Evolutionary conservation across 2,329 filamentous ascomycete species (phyloP), one percentile per base, ranked within the genome.

Genomic region (Fusarium sp.): DNA sequence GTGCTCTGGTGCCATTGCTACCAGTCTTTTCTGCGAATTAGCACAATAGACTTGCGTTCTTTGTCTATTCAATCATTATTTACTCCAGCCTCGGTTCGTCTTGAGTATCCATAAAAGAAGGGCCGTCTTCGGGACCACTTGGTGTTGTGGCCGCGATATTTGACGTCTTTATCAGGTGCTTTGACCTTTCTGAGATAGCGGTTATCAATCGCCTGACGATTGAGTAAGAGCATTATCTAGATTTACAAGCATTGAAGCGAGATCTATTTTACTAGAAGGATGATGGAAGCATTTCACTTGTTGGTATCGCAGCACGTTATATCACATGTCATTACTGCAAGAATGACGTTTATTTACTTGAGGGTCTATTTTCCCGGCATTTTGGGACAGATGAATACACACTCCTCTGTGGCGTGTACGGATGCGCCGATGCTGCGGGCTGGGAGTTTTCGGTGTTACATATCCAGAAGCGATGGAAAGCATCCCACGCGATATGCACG

Each of bases 11-110:
- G 37, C 59, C 60, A 33, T 56, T 60, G 38, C 47, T n/a, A 49
- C 44, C 46, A 60, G 61, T 67, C 64, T 67, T 58, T 67, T 67
- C 63, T 67, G 60, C 65, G 38, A 52, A 50, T 25, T 16, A 40
- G 70, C 61, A 71, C 42, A 73, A 73, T 71, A 73, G 70, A 73
- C 47, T 67, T 68, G 54, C 33, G 49, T 53, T 71, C 37, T 67
- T 58, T 62, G 58, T 53, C 52, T 38, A 58, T 54, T 30, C 42
- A 58, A 63, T n/a, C 13, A 13, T 28, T 21, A 16, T 23, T 28
- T 11, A 33, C 52, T 16, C 44, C 35, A 16, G 21, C 25, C 25
- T 35, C 25, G 35, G 25, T 54, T 35, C 35, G 16, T 38, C 3
- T 6, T 30, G 23, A 23, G 44, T 60, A 37, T 32, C 47, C 67